Conservation (phyloP, 2,329 filamentous ascomycete species). For the Sclerotinia trifoliorum region DNA sequence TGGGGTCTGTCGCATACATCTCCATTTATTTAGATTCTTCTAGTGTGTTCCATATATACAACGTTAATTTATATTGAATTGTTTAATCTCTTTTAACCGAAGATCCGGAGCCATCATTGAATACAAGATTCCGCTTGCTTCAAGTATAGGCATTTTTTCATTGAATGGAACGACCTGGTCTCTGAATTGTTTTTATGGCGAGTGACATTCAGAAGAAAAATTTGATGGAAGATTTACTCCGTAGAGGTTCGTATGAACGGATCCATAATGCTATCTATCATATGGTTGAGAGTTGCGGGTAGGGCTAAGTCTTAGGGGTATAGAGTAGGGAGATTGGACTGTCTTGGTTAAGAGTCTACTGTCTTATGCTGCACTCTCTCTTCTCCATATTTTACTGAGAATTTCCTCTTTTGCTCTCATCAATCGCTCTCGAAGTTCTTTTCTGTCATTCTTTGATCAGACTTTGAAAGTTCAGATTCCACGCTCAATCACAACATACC, state of each 20-base stretch:
- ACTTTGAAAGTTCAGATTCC: constrained; percentile 2
- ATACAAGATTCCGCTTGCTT: not conserved
- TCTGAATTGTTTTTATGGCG: not conserved
- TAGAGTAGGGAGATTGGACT: not conserved
- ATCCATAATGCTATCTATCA: not conserved
- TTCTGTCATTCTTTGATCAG: constrained; percentile 7
- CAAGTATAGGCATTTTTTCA: not conserved
- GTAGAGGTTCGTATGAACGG: not conserved
- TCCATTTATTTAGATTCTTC: not conserved
- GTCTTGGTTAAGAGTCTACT: not conserved
- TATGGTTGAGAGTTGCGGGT: not conserved
- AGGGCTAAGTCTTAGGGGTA: not conserved
- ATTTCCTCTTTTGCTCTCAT: not conserved
- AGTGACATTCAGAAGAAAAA: not conserved
- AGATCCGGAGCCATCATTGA: not conserved
- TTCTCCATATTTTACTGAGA: not conserved
- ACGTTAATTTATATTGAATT: not conserved
- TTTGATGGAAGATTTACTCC: not conserved
- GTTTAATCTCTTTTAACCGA: not conserved
- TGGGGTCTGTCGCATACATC: not conserved
- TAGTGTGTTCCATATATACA: not conserved
- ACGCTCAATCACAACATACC: not conserved
- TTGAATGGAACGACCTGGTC: not conserved
- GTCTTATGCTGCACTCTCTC: not conserved
- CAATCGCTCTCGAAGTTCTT: not conserved